Evolutionary conservation across 2,329 filamentous ascomycete genomes (phyloP), one percentile per base, ranked within the genome.

Genomic region (Arthrocladium fulminans): DNA sequence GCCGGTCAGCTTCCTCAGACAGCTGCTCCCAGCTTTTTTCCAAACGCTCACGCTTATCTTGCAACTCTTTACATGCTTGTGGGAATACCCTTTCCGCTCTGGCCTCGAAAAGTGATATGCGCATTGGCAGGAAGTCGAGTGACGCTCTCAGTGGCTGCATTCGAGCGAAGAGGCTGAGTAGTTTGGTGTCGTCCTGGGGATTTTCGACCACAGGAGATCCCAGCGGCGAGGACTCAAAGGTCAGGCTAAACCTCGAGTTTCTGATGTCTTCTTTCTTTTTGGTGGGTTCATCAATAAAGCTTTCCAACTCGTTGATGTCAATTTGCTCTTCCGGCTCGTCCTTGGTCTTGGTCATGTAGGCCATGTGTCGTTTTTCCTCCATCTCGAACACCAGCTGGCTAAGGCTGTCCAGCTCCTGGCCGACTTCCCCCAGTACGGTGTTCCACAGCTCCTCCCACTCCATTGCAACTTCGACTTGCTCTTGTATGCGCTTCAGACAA

Each of bases 361-460:
- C 85, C 64, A 84, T 84, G 65, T 97, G 90, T 41, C 92, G 78
- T 55, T 88, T 84, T 68, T 97, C 92, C 65, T 98, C 92, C 88
- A 97, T 95, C 66, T 97, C 89, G 60, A 97, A 97, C 24, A 97
- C 86, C 41, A 95, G 71, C 32, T 85, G 77, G 60, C 79, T 80
- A 13, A 94, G 73, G 38, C 84, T 82, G 55, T 92, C 86, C 61
- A 88, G 83, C 67, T 98, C 92, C 53, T 83, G 81, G 45, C 89
- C 86, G 52, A 97, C 95, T 63, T 97, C 90, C 38, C 89, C 90
- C 2, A 98, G 73, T 2, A 97, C 90, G 54, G 79, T 87, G 59
- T 88, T 88, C 90, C 92, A 97, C 29, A 98, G 74, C 67, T 97
- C 89, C 65, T 96, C 89, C 90, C 90, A 98, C 63, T 98, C 92